phyloP scores from a whole-genome alignment of 2,329 filamentous ascomycete species.

The Ceratocystis cacaofunesta region DNA sequence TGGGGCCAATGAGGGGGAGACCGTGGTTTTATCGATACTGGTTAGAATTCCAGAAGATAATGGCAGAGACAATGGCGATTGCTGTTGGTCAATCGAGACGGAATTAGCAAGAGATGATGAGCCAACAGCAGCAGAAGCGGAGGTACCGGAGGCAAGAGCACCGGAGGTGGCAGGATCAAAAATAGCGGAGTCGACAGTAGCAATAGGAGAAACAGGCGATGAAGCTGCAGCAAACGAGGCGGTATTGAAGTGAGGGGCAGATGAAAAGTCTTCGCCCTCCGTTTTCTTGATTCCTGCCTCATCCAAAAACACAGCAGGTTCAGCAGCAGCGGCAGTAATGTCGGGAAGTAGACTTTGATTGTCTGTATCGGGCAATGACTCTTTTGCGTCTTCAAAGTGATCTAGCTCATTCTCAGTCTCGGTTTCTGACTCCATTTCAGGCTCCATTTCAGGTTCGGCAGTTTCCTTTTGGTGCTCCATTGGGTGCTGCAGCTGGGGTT shows the following conservation, averaged over 20 bases:
- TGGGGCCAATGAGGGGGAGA: not conserved
- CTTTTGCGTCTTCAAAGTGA: constrained; percentile 12
- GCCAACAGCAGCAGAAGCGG: constrained; percentile 2
- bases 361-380: constrained; percentile 8
- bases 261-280: not conserved
- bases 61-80: too few relatives aligned
- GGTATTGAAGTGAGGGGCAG: not conserved
- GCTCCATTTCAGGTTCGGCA: not conserved
- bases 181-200: not conserved
- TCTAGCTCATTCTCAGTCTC: constrained; percentile 7
- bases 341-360: not conserved
- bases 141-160: not conserved
- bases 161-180: not conserved
- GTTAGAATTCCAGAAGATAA: not conserved
- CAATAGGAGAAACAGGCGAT: not conserved
- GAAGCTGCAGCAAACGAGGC: not conserved
- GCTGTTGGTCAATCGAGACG: too few relatives aligned
- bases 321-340: not conserved
- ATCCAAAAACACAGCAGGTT: not conserved
- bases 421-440: constrained; percentile 2
- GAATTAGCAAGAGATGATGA: not conserved
- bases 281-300: not conserved
- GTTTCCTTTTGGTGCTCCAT: not conserved
- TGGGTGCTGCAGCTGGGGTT: not conserved
- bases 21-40: not conserved